Evolutionary conservation across 2,329 filamentous ascomycete genomes (phyloP).

Genomic region (Coniosporium tulheliwenetii): DNA sequence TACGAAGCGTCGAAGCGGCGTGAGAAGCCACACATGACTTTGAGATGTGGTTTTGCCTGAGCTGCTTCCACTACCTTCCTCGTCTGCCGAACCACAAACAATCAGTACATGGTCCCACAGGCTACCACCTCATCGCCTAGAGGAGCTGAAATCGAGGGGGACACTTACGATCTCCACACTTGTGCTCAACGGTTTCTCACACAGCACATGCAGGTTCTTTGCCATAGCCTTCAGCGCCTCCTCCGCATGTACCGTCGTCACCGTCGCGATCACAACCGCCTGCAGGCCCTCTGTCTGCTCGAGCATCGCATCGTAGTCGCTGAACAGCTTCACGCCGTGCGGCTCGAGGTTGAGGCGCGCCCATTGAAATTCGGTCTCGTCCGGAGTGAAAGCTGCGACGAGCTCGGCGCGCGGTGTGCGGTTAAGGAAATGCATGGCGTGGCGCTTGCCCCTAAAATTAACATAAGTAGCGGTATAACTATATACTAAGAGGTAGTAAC

Average conservation of each 20-base stretch:
- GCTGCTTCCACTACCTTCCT: constrained; percentile 5
- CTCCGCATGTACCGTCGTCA: constrained; percentile 18
- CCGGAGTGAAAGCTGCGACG: constrained; percentile 33
- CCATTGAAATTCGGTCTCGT: constrained; percentile 28
- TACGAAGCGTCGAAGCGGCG: constrained; percentile 24
- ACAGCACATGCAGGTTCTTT: constrained; percentile 20
- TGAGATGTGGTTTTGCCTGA: constrained; percentile 15
- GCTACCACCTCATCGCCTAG: background rate
- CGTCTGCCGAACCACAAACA: background rate
- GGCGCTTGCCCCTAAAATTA: constrained; percentile 22
- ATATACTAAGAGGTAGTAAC: no score
- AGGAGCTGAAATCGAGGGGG: background rate
- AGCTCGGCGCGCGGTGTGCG: constrained; percentile 31
- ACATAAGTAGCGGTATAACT: no score
- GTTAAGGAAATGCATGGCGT: constrained; percentile 32
- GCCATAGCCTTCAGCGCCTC: constrained; percentile 18
- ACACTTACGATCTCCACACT: no score
- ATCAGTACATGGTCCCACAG: constrained; percentile 1
- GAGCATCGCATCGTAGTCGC: no score
- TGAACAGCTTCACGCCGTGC: no score
- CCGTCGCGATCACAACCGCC: constrained; percentile 24
- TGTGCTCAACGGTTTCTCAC: constrained; percentile 20
- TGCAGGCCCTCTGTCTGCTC: constrained; percentile 14
- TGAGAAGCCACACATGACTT: constrained; percentile 26
- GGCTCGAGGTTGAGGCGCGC: constrained; percentile 9